Conservation (phyloP, 345 rosid species). For the Raphanus raphanistrum region DNA sequence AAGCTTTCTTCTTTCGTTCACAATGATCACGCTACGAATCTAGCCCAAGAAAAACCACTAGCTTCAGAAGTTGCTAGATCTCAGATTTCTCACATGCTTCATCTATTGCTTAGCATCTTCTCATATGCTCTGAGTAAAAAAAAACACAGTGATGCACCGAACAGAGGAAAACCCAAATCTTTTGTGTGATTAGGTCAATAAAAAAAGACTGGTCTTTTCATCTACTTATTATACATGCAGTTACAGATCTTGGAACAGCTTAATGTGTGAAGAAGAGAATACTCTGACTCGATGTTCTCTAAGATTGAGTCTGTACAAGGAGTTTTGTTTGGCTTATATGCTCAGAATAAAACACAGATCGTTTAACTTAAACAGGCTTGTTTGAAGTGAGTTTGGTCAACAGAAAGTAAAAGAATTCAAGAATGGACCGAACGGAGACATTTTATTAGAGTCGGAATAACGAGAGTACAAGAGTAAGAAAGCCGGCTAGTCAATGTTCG, state of each 20-base stretch:
- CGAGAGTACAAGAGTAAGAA: too few relatives aligned
- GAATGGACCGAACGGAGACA: too few relatives aligned
- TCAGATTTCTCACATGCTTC: background rate
- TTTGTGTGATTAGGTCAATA: background rate
- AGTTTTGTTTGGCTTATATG: background rate
- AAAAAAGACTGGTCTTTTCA: background rate
- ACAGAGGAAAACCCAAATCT: conserved; percentile 1
- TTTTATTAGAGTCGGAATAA: too few relatives aligned
- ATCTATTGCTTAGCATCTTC: background rate
- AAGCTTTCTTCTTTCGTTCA: background rate
- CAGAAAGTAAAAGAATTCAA: too few relatives aligned
- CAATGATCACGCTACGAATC: background rate
- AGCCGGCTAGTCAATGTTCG: too few relatives aligned
- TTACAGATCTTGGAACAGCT: background rate
- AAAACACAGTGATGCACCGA: conserved; percentile 25
- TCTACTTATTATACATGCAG: background rate
- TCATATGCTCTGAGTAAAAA: conserved; percentile 2
- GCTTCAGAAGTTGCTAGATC: background rate
- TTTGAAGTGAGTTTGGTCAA: too few relatives aligned
- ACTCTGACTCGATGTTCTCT: background rate
- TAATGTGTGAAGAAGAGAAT: conserved; percentile 1
- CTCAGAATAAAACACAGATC: background rate
- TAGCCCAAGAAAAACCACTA: background rate
- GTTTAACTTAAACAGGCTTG: background rate
- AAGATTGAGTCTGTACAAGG: conserved; percentile 6